Base-by-base conservation (phyloP, 768 basidiomycete genomes). In the Tephrocybe sp. region DNA sequence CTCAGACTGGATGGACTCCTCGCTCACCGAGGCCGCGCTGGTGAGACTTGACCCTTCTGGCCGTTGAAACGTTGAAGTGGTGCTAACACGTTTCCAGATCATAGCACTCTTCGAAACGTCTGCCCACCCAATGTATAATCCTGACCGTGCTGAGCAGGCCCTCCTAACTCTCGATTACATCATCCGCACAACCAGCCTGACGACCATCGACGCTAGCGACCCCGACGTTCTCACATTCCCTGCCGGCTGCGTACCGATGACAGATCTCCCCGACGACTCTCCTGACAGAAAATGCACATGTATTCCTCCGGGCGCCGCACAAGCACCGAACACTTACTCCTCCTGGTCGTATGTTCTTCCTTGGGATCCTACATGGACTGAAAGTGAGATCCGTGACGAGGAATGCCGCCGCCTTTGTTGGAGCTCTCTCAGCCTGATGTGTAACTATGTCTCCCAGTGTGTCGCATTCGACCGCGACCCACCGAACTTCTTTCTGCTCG, bases 31-130 rank as follows among this genome's bases (percentile, higher is more conserved):
- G 60, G 87, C 88, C 8, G 88, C 87, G 5, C 67, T 86, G 55
- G 87, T 87, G 44, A 54, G 54, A 23, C 20, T 26, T 32, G 31
- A 41, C n/a, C 34, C 17, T 30, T 23, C 16, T 45, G n/a, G n/a
- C n/a, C n/a, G 26, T 30, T 38, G 19, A 33, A 34, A 31, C 12
- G 36, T 51, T 41, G 22, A 22, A 19, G 5, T 11, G 26, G 26
- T 26, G 7, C 32, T 44, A 39, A 38, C 26, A 38, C 39, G 36
- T 31, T 12, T 53, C 88, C 13, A 52, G 88, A 80, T 92, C 43
- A 74, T 91, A 8, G 85, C 89, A 5, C 69, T 92, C 2, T 92
- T 88, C 58, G 89, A 92, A 63, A 78, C 80, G 0, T 90, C 85
- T 1, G 78, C 84, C 4, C 85, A 91, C 53, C 87, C 87, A 5